These are phyloP conservation scores for Arthrobotrys sinensis DNA, from an alignment of 2,329 filamentous ascomycete genomes.

Conservation along the genomic window DNA sequence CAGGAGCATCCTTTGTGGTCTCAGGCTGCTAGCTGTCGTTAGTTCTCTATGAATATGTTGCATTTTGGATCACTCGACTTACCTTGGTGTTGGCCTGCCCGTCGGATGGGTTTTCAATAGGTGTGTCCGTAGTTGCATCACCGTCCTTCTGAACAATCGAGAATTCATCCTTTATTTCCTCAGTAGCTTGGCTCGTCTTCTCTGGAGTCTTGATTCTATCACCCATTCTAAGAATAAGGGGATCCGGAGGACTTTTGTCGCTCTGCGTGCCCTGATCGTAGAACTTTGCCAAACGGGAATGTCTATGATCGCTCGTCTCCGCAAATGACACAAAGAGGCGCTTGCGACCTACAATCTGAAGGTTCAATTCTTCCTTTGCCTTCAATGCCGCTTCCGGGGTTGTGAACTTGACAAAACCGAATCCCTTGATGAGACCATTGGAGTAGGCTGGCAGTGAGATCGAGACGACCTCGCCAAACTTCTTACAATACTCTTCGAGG, in stretches of 20 bases:
- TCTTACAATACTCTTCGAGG: conserved; percentile 92
- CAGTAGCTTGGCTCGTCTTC: neutral
- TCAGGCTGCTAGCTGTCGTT: neutral
- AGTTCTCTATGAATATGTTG: neutral
- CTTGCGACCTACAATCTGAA: conserved; percentile 70
- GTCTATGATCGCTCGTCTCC: conserved; percentile 64
- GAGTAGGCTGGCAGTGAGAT: conserved; percentile 90
- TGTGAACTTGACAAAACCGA: conserved; percentile 96
- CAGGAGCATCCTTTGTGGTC: neutral
- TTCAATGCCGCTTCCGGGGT: conserved; percentile 87
- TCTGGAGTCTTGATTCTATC: conserved; percentile 1
- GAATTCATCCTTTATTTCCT: neutral
- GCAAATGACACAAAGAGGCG: conserved; percentile 64
- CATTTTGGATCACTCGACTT: conserved; percentile 14
- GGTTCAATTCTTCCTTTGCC: conserved; percentile 92
- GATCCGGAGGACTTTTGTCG: conserved; percentile 24
- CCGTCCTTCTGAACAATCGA: conserved; percentile 10
- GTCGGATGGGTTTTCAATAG: conserved; percentile 6
- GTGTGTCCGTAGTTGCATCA: conserved; percentile 46
- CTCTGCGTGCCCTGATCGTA: conserved; percentile 44
- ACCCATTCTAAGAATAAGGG: neutral
- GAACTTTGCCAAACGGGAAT: conserved; percentile 62
- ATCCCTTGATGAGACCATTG: conserved; percentile 93
- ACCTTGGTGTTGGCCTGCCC: conserved; percentile 21
- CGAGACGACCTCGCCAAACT: conserved; percentile 92